Percentiles rank a stretch among this genome's conserved stretches.
These are phyloP conservation scores for Rusavskia elegans DNA, from an alignment of 495 filamentous ascomycete species.

Conservation along the genomic window DNA sequence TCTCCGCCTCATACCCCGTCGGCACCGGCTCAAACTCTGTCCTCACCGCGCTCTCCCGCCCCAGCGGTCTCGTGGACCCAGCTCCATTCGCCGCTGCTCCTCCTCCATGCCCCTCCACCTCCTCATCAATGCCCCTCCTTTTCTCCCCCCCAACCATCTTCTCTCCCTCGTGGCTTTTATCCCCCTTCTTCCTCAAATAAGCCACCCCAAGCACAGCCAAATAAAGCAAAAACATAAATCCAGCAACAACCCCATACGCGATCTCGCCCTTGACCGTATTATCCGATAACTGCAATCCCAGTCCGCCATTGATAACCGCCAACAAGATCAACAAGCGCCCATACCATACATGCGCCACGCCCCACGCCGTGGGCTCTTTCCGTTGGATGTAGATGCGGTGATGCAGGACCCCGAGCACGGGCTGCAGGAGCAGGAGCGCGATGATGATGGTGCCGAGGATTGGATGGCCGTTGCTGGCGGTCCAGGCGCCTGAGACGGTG, in stretches of 20 bases:
- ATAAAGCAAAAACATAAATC: conserved; percentile 33
- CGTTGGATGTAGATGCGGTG: conserved; percentile 36
- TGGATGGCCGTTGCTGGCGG: conserved; percentile 17
- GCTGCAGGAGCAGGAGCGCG: conserved; percentile 44
- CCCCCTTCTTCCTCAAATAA: too few relatives aligned
- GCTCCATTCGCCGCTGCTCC: too few relatives aligned
- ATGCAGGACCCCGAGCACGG: conserved; percentile 45
- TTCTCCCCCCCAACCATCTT: too few relatives aligned
- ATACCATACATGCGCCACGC: conserved; percentile 53
- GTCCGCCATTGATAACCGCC: conserved; percentile 57
- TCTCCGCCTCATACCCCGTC: too few relatives aligned
- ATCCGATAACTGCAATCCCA: conserved; percentile 40
- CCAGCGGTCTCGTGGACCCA: too few relatives aligned
- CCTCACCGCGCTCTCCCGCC: too few relatives aligned
- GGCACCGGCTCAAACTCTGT: too few relatives aligned
- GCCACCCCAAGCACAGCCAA: conserved; percentile 7
- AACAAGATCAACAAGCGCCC: conserved; percentile 45
- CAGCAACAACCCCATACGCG: conserved; percentile 45
- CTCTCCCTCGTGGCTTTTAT: too few relatives aligned
- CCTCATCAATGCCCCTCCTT: too few relatives aligned
- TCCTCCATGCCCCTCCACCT: too few relatives aligned
- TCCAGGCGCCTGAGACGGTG: conserved; percentile 15
- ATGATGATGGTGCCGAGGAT: conserved; percentile 47
- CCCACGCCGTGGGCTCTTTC: conserved; percentile 28
- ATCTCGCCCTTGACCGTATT: conserved; percentile 30